phyloP scores from a whole-genome alignment of 208 protist species.

The Polymyxa betae region DNA sequence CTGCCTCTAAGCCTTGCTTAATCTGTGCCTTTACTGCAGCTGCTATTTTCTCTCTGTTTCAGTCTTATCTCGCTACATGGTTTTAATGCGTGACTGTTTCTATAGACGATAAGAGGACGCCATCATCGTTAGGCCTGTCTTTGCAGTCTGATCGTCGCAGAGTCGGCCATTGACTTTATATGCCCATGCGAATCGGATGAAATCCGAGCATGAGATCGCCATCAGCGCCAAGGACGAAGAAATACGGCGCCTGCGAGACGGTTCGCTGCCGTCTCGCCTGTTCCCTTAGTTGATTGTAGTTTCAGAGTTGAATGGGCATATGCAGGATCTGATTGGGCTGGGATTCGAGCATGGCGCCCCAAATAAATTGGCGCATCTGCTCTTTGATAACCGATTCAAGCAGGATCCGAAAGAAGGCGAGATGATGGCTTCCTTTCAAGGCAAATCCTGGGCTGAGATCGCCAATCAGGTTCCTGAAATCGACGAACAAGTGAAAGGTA shows the following conservation, averaged over 20 bases:
- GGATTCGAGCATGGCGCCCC: neutral
- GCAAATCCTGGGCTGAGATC: neutral
- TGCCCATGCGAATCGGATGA: neutral
- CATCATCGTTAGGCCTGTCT: no score
- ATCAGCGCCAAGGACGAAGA: neutral
- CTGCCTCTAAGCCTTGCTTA: no score
- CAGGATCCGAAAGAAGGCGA: neutral
- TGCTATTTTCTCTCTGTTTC: no score
- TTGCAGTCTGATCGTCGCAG: no score
- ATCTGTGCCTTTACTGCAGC: no score
- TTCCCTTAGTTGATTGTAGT: neutral
- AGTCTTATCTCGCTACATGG: no score
- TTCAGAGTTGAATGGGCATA: neutral
- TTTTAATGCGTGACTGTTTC: no score
- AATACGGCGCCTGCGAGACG: conserved; percentile 9
- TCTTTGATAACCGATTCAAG: neutral
- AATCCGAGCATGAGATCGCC: neutral
- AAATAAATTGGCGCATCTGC: neutral
- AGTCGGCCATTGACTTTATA: no score
- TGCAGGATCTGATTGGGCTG: neutral
- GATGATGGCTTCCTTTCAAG: neutral
- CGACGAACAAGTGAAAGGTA: neutral
- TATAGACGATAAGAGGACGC: no score
- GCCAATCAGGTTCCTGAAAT: neutral
- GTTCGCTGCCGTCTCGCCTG: neutral